A percentile compares a stretch with the other conserved stretches of the same genome.
These are phyloP conservation scores for Scolecobasidium constrictum DNA, from an alignment of 2,329 filamentous ascomycete species.

Conservation along the genomic window DNA sequence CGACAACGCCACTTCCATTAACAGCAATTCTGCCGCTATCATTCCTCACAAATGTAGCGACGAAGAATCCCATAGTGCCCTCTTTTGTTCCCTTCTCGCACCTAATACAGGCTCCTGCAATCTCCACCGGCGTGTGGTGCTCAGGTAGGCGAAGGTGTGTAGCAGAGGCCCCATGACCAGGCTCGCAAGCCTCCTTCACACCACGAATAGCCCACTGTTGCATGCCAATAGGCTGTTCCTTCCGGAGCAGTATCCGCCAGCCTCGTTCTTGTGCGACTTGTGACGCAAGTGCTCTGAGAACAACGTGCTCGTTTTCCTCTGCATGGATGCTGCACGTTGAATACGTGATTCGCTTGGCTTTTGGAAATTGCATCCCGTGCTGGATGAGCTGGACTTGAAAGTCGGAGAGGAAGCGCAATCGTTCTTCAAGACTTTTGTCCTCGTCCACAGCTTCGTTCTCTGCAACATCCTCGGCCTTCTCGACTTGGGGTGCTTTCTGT, in stretches of 20 bases:
- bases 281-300: constrained; percentile 59
- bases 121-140: constrained; percentile 16
- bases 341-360: constrained; percentile 69
- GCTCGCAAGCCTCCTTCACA: constrained; percentile 9
- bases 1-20: no score
- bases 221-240: constrained; percentile 68
- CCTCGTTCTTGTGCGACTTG: constrained; percentile 53
- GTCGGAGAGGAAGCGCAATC: constrained; percentile 61
- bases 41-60: constrained; percentile 69
- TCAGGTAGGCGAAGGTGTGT: constrained; percentile 27
- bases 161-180: constrained; percentile 11
- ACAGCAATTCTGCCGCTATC: no score
- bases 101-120: constrained; percentile 68
- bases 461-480: constrained; percentile 6
- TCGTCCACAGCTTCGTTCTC: constrained; percentile 18
- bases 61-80: constrained; percentile 92
- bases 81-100: constrained; percentile 70
- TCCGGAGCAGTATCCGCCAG: constrained; percentile 66
- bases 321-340: constrained; percentile 86
- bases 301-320: constrained; percentile 82
- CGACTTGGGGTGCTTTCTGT: constrained; percentile 15
- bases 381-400: constrained; percentile 76
- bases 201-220: constrained; percentile 58
- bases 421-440: constrained; percentile 29
- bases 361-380: constrained; percentile 75